phyloP scores from a whole-genome alignment of 2,329 filamentous ascomycete species.

The Bimuria novae-zelandiae region DNA sequence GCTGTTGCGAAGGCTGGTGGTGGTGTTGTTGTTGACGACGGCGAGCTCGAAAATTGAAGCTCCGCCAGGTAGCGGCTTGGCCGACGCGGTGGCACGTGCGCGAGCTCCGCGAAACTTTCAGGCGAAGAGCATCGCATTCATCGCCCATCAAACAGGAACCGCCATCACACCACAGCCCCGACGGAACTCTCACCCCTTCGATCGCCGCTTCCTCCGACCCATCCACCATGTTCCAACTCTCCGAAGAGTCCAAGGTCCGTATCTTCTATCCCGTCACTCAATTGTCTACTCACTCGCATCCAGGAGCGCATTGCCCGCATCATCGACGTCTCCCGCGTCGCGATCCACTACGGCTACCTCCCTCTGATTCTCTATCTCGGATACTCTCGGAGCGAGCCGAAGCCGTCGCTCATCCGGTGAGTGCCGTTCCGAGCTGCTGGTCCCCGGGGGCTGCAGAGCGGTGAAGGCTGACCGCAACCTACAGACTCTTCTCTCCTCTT shows the following conservation, averaged over 20 bases:
- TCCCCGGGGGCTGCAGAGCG: not conserved
- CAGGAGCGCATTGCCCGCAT: slow-evolving; percentile 98
- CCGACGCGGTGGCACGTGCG: slow-evolving; percentile 17
- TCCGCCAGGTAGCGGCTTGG: slow-evolving; percentile 12
- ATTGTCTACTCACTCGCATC: slow-evolving; percentile 27
- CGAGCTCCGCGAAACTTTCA: slow-evolving; percentile 13
- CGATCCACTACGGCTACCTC: slow-evolving; percentile 97
- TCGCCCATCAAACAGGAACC: slow-evolving; percentile 8
- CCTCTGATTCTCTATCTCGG: slow-evolving; percentile 96
- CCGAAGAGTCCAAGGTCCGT: slow-evolving; percentile 92
- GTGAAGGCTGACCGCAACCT: slow-evolving; percentile 24
- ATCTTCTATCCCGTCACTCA: not conserved
- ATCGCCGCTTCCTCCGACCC: slow-evolving; percentile 1
- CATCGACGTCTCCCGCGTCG: slow-evolving; percentile 91
- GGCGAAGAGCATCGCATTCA: not conserved
- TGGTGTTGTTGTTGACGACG: slow-evolving; percentile 1
- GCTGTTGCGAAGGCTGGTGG: not conserved
- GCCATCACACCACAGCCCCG: slow-evolving; percentile 8
- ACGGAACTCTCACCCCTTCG: not conserved
- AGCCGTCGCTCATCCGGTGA: slow-evolving; percentile 77
- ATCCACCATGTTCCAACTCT: slow-evolving; percentile 66
- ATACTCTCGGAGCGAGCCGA: slow-evolving; percentile 91
- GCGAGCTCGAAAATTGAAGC: slow-evolving; percentile 9
- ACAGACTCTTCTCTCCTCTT: slow-evolving; percentile 46
- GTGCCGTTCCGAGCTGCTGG: slow-evolving; percentile 2